Conservation (phyloP, 768 basidiomycete genomes). For the Chlorophyllum brunneum region DNA sequence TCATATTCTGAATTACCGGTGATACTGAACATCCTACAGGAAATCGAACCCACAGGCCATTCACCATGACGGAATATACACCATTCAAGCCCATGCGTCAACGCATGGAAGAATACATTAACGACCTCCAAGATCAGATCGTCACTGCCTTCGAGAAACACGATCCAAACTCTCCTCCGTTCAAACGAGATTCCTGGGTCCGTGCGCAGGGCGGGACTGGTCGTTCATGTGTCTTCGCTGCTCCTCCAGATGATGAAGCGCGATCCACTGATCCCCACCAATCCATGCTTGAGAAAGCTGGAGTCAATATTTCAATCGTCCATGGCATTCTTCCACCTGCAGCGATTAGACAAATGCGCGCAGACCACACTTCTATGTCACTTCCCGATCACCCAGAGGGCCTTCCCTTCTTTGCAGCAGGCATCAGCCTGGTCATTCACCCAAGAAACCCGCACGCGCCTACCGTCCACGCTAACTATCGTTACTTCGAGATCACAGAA, state of each 20-base stretch:
- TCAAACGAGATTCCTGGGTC: constrained; percentile 80
- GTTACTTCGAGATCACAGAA: constrained; percentile 92
- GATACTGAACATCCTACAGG: too few species aligned
- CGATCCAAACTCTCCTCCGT: constrained; percentile 67
- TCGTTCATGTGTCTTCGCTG: constrained; percentile 77
- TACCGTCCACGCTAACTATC: constrained; percentile 94
- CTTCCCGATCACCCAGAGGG: constrained; percentile 55
- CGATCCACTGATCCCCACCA: constrained; percentile 17
- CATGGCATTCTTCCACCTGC: constrained; percentile 84
- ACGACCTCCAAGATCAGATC: constrained; percentile 74
- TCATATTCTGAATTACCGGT: too few species aligned
- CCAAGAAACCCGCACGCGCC: constrained; percentile 90
- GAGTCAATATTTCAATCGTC: constrained; percentile 92
- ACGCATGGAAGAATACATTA: constrained; percentile 74
- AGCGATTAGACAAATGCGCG: constrained; percentile 92
- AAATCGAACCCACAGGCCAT: too few species aligned
- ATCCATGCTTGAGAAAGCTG: constrained; percentile 87
- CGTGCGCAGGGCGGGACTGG: constrained; percentile 74
- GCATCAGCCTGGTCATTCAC: constrained; percentile 92
- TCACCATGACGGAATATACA: constrained; percentile 18
- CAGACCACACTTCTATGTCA: constrained; percentile 79
- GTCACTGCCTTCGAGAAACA: constrained; percentile 73
- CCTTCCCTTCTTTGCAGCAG: constrained; percentile 91
- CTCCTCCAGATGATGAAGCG: constrained; percentile 33
- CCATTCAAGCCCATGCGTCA: constrained; percentile 57